phyloP scores from a whole-genome alignment of 176 grass and related monocot genomes.

The Carex scoparia region DNA sequence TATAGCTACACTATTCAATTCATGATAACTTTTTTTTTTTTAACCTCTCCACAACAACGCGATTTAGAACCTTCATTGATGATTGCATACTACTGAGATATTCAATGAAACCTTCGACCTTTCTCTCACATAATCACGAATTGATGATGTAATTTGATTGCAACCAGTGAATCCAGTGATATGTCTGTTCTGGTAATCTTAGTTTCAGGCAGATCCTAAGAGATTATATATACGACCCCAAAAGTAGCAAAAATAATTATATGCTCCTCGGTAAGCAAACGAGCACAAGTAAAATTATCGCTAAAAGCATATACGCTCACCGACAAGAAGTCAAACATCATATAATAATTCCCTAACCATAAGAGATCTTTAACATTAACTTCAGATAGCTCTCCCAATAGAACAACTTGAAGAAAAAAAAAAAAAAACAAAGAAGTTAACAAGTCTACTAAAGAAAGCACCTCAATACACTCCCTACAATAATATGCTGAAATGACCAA shows the following conservation, averaged over 20 bases:
- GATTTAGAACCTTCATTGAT: too few species aligned
- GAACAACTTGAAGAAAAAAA: not conserved
- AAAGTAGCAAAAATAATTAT: not conserved
- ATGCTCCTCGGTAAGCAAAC: not conserved
- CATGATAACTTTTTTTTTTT: too few species aligned
- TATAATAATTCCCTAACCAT: not conserved
- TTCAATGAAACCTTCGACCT: too few species aligned
- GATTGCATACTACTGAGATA: not conserved
- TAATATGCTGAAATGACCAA: conserved; percentile 1
- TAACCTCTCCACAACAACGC: too few species aligned
- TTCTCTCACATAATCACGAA: too few species aligned
- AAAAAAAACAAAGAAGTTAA: conserved; percentile 3
- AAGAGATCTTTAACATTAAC: conserved; percentile 18
- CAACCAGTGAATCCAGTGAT: not conserved
- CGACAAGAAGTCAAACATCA: not conserved
- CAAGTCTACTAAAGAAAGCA: conserved; percentile 23
- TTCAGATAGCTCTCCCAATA: conserved; percentile 16
- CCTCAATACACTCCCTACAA: conserved; percentile 24
- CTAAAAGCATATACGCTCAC: not conserved
- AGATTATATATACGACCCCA: not conserved
- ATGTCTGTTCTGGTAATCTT: not conserved
- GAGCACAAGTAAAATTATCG: not conserved
- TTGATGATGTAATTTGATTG: not conserved
- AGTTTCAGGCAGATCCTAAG: not conserved
- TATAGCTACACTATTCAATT: too few species aligned